Base-by-base conservation (phyloP, 2,329 filamentous ascomycete species). In the Dothiorella sarmentorum region DNA sequence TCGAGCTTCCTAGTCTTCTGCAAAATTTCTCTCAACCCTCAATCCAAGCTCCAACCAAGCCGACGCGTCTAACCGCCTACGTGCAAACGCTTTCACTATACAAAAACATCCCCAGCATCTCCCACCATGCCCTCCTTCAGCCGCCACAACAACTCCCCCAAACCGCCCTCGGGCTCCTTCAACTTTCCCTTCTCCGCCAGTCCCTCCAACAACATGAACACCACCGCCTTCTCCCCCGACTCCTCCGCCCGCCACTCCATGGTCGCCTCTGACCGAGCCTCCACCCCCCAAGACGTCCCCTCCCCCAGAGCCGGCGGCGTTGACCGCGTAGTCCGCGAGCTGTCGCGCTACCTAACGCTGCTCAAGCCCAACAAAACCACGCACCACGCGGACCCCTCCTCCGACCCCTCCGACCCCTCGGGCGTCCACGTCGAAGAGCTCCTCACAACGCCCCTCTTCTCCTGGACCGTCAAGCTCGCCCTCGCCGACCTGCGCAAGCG, bases 391-490 rank as follows among this genome's bases (percentile, higher is more conserved):
- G 13, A n/a, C 11, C 5, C 15, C 18, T 26, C 26, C 26, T 2
- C 44, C 15, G n/a, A 55, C 26, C 10, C 20, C 3, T 10, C 24
- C n/a, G 4, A 18, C 15, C n/a, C 18, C 10, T 15, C 24, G 27
- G 38, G 37, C 13, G 20, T 56, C 17, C 52, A 44, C 27, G 40
- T 44, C 38, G 57, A 59, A 11, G 57, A 59, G n/a, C 38, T 53
- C 1, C 45, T 53, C 15, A 55, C 29, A 1, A 43, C 57, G 1
- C 57, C 57, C 18, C 47, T 59, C 9, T 59, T 59, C 38, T 59
- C 57, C 11, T 59, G 57, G 57, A 29, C 38, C 22, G 38, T 45
- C 38, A 59, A 55, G 47, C 47, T 43, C n/a, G 40, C 57, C 2
- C 38, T 59, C 1, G 47, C 38, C 11, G 29, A 31, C n/a, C 29